Evolutionary conservation across 345 rosid species (phyloP).

Genomic region (Psidium guajava): DNA sequence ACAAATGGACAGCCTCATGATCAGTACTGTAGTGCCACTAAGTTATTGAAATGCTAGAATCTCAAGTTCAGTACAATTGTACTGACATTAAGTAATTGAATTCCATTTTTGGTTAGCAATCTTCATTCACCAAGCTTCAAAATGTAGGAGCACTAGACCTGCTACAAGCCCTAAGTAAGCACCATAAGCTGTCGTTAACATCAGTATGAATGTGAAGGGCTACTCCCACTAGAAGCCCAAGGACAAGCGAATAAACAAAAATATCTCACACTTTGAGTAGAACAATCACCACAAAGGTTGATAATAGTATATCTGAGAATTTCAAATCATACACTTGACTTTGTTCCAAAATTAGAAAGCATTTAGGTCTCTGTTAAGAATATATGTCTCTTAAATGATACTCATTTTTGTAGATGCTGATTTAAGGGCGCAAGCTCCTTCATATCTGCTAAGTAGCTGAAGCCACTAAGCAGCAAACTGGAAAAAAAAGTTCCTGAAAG

Average conservation of each 20-base stretch:
- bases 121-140: neutral
- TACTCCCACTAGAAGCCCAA: neutral
- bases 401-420: neutral
- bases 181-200: neutral
- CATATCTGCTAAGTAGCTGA: neutral
- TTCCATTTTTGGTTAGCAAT: neutral
- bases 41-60: neutral
- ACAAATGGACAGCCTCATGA: neutral
- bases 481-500: neutral
- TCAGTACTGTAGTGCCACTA: neutral
- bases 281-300: neutral
- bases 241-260: neutral
- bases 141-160: neutral
- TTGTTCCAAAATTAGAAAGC: neutral
- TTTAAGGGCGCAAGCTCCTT: neutral
- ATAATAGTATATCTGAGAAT: neutral
- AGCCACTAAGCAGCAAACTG: neutral
- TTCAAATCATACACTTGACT: neutral
- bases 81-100: neutral
- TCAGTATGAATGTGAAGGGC: neutral
- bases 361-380: neutral
- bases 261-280: neutral
- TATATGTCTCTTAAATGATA: neutral
- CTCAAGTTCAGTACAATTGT: neutral
- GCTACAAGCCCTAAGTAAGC: neutral